phyloP scores from a whole-genome alignment of 1,139 yeast genomes.

The Saccharomyces hybrid region DNA sequence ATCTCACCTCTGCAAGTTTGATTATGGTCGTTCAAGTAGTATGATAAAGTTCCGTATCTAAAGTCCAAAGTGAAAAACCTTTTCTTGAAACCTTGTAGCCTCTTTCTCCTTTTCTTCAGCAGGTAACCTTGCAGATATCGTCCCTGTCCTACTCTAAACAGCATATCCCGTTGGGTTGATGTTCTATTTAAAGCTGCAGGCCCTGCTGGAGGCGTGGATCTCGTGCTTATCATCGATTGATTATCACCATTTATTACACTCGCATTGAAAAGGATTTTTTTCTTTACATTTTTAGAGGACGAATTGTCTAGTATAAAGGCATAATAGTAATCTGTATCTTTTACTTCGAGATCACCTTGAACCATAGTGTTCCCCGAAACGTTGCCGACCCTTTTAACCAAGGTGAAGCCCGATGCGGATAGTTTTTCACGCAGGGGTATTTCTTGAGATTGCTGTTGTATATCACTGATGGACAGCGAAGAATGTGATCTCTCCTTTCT shows the following conservation, averaged over 20 bases:
- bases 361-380: slow-evolving; percentile 48
- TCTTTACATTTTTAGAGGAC: slow-evolving; percentile 76
- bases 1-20: slow-evolving; percentile 81
- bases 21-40: slow-evolving; percentile 64
- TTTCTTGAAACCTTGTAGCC: slow-evolving; percentile 80
- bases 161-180: slow-evolving; percentile 6
- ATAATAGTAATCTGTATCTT: slow-evolving; percentile 47
- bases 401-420: slow-evolving; percentile 34
- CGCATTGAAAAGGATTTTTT: slow-evolving; percentile 63
- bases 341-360: slow-evolving; percentile 54
- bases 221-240: slow-evolving; percentile 13
- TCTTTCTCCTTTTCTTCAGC: slow-evolving; percentile 70
- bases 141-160: slow-evolving; percentile 28
- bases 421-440: slow-evolving; percentile 36
- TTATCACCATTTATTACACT: slow-evolving; percentile 22
- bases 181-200: slow-evolving; percentile 11
- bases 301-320: slow-evolving; percentile 92
- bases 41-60: slow-evolving; percentile 75
- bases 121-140: slow-evolving; percentile 58
- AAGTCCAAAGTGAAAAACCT: slow-evolving; percentile 78
- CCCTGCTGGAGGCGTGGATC: slow-evolving; percentile 19
- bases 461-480: slow-evolving; percentile 27
- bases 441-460: slow-evolving; percentile 28
- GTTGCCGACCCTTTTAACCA: slow-evolving; percentile 42
- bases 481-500: slow-evolving; percentile 1